These are phyloP conservation scores for Phyllosticta citriasiana DNA, from an alignment of 2,329 filamentous ascomycete species.

Conservation along the genomic window DNA sequence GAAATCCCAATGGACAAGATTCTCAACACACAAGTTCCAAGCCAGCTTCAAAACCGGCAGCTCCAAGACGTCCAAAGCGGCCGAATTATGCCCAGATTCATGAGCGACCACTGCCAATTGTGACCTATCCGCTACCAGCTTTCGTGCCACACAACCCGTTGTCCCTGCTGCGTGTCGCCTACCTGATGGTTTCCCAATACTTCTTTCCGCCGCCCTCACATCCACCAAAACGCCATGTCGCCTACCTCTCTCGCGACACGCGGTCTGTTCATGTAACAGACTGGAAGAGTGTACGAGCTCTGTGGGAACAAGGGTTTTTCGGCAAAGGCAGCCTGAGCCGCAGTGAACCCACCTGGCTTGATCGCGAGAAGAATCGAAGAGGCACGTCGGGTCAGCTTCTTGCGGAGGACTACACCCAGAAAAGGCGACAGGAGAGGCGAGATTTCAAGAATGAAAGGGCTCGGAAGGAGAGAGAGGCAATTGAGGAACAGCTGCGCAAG, in stretches of 20 bases:
- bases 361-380: constrained; percentile 64
- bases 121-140: constrained; percentile 71
- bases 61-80: constrained; percentile 19
- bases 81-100: constrained; percentile 68
- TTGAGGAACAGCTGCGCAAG: constrained; percentile 58
- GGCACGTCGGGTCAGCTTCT: constrained; percentile 39
- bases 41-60: constrained; percentile 5
- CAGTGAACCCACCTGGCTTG: constrained; percentile 90
- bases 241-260: constrained; percentile 71
- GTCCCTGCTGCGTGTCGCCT: constrained; percentile 71
- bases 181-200: constrained; percentile 65
- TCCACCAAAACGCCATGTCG: constrained; percentile 55
- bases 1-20: constrained; percentile 2
- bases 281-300: constrained; percentile 59
- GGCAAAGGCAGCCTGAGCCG: constrained; percentile 88
- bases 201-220: constrained; percentile 56
- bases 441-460: constrained; percentile 86
- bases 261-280: constrained; percentile 79
- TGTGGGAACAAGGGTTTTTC: constrained; percentile 98
- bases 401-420: constrained; percentile 66
- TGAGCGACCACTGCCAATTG: constrained; percentile 67
- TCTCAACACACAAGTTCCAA: constrained; percentile 1
- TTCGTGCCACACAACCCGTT: constrained; percentile 90
- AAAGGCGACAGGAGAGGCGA: constrained; percentile 68
- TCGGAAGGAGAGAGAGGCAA: constrained; percentile 73